Evolutionary conservation across 1,139 yeast genomes (phyloP).

Genomic region (Scheffersomyces lignicola): DNA sequence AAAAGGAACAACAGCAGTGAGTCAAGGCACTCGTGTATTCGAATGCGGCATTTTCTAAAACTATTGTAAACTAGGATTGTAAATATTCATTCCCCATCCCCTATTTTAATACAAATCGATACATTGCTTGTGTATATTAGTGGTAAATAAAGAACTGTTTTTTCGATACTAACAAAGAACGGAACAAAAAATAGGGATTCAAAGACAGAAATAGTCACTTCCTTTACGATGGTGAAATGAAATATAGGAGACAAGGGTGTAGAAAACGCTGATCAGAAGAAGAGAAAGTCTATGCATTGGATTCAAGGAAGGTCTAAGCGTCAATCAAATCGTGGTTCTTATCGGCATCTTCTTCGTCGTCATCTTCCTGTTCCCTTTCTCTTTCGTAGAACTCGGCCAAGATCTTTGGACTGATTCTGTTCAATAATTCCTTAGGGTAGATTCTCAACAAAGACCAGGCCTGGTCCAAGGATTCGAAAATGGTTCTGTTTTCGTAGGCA

Average conservation of each 20-base stretch:
- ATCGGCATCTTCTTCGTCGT: conserved; percentile 50
- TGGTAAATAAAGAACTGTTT: no score
- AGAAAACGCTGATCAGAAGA: neutral
- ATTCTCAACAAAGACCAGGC: conserved; percentile 98
- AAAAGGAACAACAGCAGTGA: conserved; percentile 24
- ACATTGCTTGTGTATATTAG: conserved; percentile 1
- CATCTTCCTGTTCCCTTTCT: conserved; percentile 61
- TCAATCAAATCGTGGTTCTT: conserved; percentile 49
- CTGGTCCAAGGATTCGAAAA: conserved; percentile 92
- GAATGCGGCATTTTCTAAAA: neutral
- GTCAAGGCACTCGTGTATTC: no score
- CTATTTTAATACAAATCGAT: neutral
- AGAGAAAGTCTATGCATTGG: conserved; percentile 2
- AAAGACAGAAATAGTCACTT: no score
- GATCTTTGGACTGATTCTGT: conserved; percentile 97
- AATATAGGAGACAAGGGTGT: neutral
- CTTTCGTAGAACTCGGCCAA: conserved; percentile 93
- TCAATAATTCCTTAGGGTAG: conserved; percentile 97
- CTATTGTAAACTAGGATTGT: no score
- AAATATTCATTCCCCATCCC: no score
- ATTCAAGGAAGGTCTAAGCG: conserved; percentile 32
- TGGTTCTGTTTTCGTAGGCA: conserved; percentile 91
- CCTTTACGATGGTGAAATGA: conserved; percentile 3
- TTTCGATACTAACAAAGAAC: no score
- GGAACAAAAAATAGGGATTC: no score